A percentile compares a stretch with the other conserved stretches of the same genome.
phyloP scores from a whole-genome alignment of 1,284 basidiomycete species.

The Vanrija humicola region DNA sequence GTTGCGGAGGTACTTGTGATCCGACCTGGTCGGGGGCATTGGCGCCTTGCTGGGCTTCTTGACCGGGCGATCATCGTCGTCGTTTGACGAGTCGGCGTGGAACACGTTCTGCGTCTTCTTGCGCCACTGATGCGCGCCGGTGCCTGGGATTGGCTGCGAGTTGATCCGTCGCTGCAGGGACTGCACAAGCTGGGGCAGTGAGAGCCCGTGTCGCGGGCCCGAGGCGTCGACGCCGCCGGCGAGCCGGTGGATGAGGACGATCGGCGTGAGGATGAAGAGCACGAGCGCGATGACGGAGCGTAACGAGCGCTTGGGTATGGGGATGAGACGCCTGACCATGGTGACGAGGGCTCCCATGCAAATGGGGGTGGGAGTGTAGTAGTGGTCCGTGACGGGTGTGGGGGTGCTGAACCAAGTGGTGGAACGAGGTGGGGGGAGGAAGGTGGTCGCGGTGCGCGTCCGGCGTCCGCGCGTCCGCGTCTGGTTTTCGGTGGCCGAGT shows the following conservation, averaged over 20 bases:
- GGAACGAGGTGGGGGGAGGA: no score
- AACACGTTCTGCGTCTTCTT: no score
- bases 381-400: neutral
- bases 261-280: constrained; percentile 18
- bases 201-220: no score
- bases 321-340: constrained; percentile 9
- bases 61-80: neutral
- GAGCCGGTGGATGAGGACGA: constrained; percentile 18
- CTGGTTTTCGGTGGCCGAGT: no score
- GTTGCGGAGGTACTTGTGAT: constrained; percentile 32
- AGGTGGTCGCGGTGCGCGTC: no score
- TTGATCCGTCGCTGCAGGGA: no score
- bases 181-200: no score
- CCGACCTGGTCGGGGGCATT: neutral
- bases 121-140: no score
- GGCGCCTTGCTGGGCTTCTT: no score
- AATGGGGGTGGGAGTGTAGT: neutral
- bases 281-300: constrained; percentile 21
- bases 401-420: neutral
- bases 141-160: no score
- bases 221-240: constrained; percentile 43
- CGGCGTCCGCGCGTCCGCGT: no score
- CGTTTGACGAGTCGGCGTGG: no score
- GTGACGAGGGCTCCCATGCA: neutral
- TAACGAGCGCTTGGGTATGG: constrained; percentile 23